A percentile compares a stretch with the other conserved stretches of the same genome.
Evolutionary conservation across 2,329 filamentous ascomycete species (phyloP).

Genomic region (Fusarium coicis): DNA sequence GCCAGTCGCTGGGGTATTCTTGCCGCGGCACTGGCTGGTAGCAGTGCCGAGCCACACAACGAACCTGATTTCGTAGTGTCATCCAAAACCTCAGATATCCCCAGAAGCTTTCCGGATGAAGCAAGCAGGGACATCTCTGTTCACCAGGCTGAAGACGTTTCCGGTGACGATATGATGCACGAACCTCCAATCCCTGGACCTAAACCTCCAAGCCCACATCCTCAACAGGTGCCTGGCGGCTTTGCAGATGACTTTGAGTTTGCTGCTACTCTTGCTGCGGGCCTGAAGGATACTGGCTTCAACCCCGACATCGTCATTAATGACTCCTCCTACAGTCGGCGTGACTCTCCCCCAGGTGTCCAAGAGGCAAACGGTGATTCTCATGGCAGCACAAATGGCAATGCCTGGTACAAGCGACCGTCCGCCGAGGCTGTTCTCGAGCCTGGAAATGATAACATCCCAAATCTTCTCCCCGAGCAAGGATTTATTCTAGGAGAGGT

Average conservation of each 20-base stretch:
- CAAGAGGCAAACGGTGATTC: conserved; percentile 56
- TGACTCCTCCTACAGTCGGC: conserved; percentile 70
- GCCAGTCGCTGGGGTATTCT: conserved; percentile 64
- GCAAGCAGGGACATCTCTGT: conserved; percentile 30
- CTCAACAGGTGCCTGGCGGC: conserved; percentile 68
- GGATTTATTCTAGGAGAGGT: conserved; percentile 62
- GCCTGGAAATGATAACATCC: conserved; percentile 48
- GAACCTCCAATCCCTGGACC: conserved; percentile 66
- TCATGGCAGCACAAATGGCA: conserved; percentile 49
- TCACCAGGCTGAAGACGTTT: conserved; percentile 35
- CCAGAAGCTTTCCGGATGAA: conserved; percentile 28
- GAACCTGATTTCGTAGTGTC: conserved; percentile 45
- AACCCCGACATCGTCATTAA: conserved; percentile 76
- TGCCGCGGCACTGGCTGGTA: conserved; percentile 60
- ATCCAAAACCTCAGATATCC: conserved; percentile 12
- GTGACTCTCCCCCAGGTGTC: conserved; percentile 71
- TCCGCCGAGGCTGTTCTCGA: conserved; percentile 61
- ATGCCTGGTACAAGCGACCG: conserved; percentile 59
- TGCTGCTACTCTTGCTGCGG: conserved; percentile 75
- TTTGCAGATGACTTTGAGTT: conserved; percentile 77
- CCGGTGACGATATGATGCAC: conserved; percentile 54
- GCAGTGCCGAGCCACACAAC: conserved; percentile 51
- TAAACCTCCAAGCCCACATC: conserved; percentile 62
- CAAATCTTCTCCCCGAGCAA: conserved; percentile 46
- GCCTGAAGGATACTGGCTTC: conserved; percentile 75